A percentile compares a stretch with the other conserved stretches of the same genome.
Evolutionary conservation across 345 rosid species (phyloP).

Genomic region (Hibiscus tridactylites): DNA sequence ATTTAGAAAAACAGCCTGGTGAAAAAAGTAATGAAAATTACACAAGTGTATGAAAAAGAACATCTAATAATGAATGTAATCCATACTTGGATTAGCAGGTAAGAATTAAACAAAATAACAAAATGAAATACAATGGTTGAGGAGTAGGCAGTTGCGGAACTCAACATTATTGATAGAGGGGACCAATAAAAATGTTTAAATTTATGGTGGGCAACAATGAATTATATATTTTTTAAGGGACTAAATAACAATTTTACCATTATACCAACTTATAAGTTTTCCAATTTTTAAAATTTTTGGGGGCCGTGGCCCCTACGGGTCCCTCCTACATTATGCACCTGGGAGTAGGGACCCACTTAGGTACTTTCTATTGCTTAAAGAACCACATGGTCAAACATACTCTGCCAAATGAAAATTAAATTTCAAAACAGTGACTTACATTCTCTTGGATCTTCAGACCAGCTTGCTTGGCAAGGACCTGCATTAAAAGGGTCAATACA

Average conservation of each 20-base stretch:
- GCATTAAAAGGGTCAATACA: not conserved
- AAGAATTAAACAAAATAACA: constrained; percentile 2
- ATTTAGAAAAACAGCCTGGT: constrained; percentile 66
- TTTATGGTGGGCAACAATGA: too few species aligned
- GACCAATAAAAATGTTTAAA: too few species aligned
- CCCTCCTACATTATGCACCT: too few species aligned
- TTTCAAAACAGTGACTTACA: constrained; percentile 37
- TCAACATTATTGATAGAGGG: too few species aligned
- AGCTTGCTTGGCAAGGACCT: constrained; percentile 97
- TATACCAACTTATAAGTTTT: too few species aligned
- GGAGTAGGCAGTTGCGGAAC: not conserved
- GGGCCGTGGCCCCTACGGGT: too few species aligned
- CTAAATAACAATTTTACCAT: too few species aligned
- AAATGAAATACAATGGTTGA: not conserved
- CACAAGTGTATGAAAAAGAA: not conserved
- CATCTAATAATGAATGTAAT: not conserved
- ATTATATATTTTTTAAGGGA: too few species aligned
- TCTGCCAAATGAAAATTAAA: not conserved
- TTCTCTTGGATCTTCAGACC: constrained; percentile 80
- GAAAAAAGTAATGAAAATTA: not conserved
- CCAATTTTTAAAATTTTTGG: too few species aligned
- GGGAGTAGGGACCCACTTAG: not conserved
- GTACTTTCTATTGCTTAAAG: not conserved
- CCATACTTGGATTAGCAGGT: not conserved
- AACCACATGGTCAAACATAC: not conserved